A percentile compares a stretch with the other conserved stretches of the same genome.
Conservation (phyloP, 2,329 filamentous ascomycete species). For the Colletotrichum orchidophilum region DNA sequence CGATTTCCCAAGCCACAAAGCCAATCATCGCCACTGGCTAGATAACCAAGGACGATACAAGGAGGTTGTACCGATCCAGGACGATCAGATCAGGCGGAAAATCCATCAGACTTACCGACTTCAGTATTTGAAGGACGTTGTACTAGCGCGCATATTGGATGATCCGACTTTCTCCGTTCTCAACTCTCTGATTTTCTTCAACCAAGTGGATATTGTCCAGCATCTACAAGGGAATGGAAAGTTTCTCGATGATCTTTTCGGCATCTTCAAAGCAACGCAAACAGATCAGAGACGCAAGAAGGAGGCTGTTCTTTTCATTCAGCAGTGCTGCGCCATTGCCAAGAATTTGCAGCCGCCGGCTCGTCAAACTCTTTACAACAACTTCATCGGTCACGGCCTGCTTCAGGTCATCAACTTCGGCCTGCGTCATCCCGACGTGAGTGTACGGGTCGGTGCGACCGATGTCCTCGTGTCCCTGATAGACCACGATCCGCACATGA, state of each 20-base stretch:
- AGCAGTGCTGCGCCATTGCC: slow-evolving; percentile 92
- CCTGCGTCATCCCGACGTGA: slow-evolving; percentile 83
- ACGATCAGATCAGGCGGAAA: slow-evolving; percentile 82
- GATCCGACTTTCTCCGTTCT: slow-evolving; percentile 97
- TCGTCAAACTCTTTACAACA: slow-evolving; percentile 84
- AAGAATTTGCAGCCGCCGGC: slow-evolving; percentile 91
- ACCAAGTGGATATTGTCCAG: slow-evolving; percentile 97
- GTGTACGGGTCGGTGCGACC: slow-evolving; percentile 89
- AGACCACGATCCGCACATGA: slow-evolving; percentile 94
- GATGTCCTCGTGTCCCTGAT: slow-evolving; percentile 95
- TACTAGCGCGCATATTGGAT: slow-evolving; percentile 93
- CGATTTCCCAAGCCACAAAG: slow-evolving; percentile 96
- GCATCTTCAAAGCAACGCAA: slow-evolving; percentile 77
- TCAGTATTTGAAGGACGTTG: slow-evolving; percentile 98
- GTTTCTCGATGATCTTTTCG: slow-evolving; percentile 88
- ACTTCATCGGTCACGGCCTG: slow-evolving; percentile 88
- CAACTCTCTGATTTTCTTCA: slow-evolving; percentile 98
- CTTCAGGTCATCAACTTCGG: slow-evolving; percentile 93
- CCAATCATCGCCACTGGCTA: slow-evolving; percentile 94
- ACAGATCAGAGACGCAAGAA: slow-evolving; percentile 80
- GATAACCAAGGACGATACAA: slow-evolving; percentile 90
- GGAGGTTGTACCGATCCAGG: slow-evolving; percentile 93
- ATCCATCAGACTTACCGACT: slow-evolving; percentile 97
- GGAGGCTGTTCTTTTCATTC: slow-evolving; percentile 94
- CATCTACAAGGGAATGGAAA: slow-evolving; percentile 84